phyloP scores from a whole-genome alignment of 2,329 filamentous ascomycete species.

The Purpureocillium lavendulum region DNA sequence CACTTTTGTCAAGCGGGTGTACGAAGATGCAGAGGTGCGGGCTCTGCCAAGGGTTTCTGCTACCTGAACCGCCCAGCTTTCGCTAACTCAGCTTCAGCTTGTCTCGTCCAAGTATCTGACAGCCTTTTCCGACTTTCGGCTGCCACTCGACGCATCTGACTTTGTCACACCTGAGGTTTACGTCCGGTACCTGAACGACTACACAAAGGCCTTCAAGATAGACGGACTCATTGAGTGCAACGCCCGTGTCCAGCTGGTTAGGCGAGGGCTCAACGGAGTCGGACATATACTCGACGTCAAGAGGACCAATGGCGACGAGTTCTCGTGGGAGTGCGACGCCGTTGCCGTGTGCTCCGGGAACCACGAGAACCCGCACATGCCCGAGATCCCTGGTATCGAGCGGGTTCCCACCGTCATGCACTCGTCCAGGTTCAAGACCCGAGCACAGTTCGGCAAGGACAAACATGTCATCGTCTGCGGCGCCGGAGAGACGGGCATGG shows the following conservation, averaged over 20 bases:
- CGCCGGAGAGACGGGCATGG: slow-evolving; percentile 36
- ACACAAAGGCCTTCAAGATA: slow-evolving; percentile 28
- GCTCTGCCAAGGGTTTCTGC: too few relatives aligned
- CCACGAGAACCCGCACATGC: slow-evolving; percentile 31
- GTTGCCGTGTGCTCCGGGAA: slow-evolving; percentile 37
- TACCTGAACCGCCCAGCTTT: background rate
- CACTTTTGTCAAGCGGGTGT: slow-evolving; percentile 36
- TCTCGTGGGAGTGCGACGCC: slow-evolving; percentile 31
- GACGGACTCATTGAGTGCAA: slow-evolving; percentile 25
- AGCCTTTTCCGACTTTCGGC: slow-evolving; percentile 39
- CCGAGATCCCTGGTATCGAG: slow-evolving; percentile 28
- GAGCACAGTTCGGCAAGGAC: slow-evolving; percentile 29
- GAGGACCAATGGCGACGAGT: background rate
- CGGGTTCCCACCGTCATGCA: slow-evolving; percentile 28
- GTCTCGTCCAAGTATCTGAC: slow-evolving; percentile 43
- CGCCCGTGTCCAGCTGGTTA: slow-evolving; percentile 20
- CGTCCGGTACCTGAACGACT: slow-evolving; percentile 32
- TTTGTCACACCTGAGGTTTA: slow-evolving; percentile 33
- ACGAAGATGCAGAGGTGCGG: slow-evolving; percentile 36
- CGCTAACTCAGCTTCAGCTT: slow-evolving; percentile 16
- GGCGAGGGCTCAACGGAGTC: slow-evolving; percentile 4
- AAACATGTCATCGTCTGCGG: slow-evolving; percentile 34
- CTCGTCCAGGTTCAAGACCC: slow-evolving; percentile 32
- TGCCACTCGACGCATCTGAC: slow-evolving; percentile 30
- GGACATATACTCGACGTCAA: slow-evolving; percentile 10